Base-by-base conservation (phyloP, 1,284 basidiomycete species). In the Blastosporella zonata region DNA sequence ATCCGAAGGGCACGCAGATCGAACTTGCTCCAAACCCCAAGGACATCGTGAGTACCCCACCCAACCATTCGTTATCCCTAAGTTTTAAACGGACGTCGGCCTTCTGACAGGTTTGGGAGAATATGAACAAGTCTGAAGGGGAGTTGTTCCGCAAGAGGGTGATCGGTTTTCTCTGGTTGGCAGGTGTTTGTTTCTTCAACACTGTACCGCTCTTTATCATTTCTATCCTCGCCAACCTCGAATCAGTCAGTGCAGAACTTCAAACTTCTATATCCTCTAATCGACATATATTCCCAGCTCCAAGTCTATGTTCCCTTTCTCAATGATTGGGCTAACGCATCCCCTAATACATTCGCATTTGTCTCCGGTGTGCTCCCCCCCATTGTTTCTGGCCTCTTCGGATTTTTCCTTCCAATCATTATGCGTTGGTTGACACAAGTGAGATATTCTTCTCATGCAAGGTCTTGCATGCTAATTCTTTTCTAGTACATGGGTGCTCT, bases 331-430 rank as follows among this genome's bases (percentile, higher is more conserved):
- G 75, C 77, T 18, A 59, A 72, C 1, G 65, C 73, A 0, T 89
- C 87, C 1, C 71, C 74, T 0, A 69, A 52, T 10, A 75, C 82
- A 1, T 93, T 94, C 66, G 79, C 86, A 1, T 60, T 93, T 55
- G 70, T 91, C 17, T 92, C 90, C 62, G 92, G 92, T 87, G 83
- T 95, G 29, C 72, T 96, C 12, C 94, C 94, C 2, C 90, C 94
- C 0, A 72, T 87, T 0, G 80, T 97, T 23, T 89, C 89, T n/a
- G 87, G 88, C 6, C 52, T 92, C n/a, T 94, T 97, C 58, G 88
- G 89, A 31, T 92, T 90, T 71, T 81, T 93, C 66, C 72, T 97
- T 27, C 94, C 94, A 5, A 79, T 89, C 58, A 71, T 93, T 63
- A 95, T 97, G 81, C 84, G 94, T 40, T 81, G 79, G 73, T 75